These are phyloP conservation scores for Didymosphaeria variabile DNA, from an alignment of 2,329 filamentous ascomycete species.

Conservation along the genomic window DNA sequence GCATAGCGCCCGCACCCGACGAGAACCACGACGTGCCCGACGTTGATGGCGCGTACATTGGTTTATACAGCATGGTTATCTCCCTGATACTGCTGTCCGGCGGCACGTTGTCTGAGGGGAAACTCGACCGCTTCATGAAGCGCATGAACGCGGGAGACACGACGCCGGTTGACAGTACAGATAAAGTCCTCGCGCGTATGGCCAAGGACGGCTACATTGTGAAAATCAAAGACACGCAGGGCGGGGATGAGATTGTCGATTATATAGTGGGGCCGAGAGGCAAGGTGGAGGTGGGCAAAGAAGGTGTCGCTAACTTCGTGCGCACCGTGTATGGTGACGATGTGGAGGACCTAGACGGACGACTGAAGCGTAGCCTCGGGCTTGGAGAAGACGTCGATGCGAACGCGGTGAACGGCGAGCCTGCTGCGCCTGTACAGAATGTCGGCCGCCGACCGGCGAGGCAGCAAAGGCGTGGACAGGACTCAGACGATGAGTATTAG, in stretches of 20 bases:
- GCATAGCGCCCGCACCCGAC: constrained; percentile 71
- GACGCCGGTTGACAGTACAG: constrained; percentile 77
- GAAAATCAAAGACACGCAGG: constrained; percentile 72
- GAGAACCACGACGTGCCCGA: constrained; percentile 47
- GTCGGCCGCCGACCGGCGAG: background rate
- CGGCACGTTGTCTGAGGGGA: constrained; percentile 78
- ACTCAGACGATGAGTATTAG: background rate
- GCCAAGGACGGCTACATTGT: constrained; percentile 85
- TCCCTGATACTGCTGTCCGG: constrained; percentile 77
- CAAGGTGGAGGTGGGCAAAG: constrained; percentile 82
- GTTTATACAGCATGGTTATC: constrained; percentile 81
- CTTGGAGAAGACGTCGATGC: constrained; percentile 29
- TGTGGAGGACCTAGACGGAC: constrained; percentile 42
- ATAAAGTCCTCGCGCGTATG: constrained; percentile 77
- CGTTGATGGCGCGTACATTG: constrained; percentile 81
- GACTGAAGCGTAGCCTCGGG: constrained; percentile 45
- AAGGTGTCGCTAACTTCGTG: constrained; percentile 77
- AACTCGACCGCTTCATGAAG: constrained; percentile 77
- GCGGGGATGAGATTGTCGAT: constrained; percentile 78
- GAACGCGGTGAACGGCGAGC: constrained; percentile 4
- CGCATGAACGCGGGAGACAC: constrained; percentile 79
- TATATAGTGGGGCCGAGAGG: constrained; percentile 88
- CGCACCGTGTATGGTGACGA: constrained; percentile 61
- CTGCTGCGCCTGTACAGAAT: constrained; percentile 2
- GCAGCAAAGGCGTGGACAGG: constrained; percentile 19